These are phyloP conservation scores for Lepidopterella palustris DNA, from an alignment of 495 filamentous ascomycete genomes.

Conservation along the genomic window DNA sequence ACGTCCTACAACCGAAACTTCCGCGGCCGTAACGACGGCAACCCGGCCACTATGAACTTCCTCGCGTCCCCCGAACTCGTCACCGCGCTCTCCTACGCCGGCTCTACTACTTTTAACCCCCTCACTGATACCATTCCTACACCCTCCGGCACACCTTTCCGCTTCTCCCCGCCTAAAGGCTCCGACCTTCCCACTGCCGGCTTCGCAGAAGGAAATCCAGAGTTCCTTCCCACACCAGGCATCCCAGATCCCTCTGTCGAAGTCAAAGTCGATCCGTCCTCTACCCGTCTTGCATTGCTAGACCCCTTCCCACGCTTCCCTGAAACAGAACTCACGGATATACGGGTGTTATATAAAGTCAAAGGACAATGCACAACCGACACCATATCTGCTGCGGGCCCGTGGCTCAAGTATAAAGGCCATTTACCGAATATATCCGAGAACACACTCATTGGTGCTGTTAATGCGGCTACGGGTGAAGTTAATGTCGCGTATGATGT, in stretches of 20 bases:
- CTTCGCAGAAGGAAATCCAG: conserved; percentile 72
- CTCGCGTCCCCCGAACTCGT: conserved; percentile 93
- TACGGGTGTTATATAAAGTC: conserved; percentile 87
- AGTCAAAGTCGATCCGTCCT: conserved; percentile 75
- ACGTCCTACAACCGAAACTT: conserved; percentile 99
- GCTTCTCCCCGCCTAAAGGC: conserved; percentile 75
- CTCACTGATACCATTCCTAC: conserved; percentile 79
- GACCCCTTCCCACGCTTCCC: conserved; percentile 90
- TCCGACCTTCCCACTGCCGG: conserved; percentile 67
- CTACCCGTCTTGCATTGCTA: conserved; percentile 79
- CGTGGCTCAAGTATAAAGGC: conserved; percentile 98
- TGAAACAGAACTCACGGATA: conserved; percentile 57
- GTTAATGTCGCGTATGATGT: conserved; percentile 86
- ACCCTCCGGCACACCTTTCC: conserved; percentile 75
- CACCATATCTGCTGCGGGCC: conserved; percentile 94
- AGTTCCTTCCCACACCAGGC: conserved; percentile 64
- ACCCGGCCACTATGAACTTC: conserved; percentile 96
- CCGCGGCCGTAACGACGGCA: conserved; percentile 93
- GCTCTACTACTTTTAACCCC: conserved; percentile 92
- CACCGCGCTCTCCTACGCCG: conserved; percentile 90
- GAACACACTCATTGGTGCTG: conserved; percentile 92
- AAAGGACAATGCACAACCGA: conserved; percentile 97
- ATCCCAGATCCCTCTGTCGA: conserved; percentile 57
- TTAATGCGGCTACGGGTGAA: conserved; percentile 85
- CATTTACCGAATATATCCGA: conserved; percentile 94